A percentile compares a stretch with the other conserved stretches of the same genome.
Conservation (phyloP, 768 basidiomycete genomes). For the Termitomyces sp. region DNA sequence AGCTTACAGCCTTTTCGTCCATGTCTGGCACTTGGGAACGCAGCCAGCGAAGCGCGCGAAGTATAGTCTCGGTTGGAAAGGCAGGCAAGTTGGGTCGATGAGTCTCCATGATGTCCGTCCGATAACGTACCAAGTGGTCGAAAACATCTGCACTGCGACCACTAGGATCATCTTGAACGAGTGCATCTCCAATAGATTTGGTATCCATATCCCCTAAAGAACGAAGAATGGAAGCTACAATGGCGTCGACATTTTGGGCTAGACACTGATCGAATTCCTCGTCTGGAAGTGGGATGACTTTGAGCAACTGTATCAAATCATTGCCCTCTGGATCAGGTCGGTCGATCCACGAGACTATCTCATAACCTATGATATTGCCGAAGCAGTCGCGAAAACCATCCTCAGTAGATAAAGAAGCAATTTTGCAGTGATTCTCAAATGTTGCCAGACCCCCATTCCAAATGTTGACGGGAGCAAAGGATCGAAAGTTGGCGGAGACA, state of each 20-base stretch:
- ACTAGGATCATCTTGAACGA: slow-evolving; percentile 35
- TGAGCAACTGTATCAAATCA: slow-evolving; percentile 34
- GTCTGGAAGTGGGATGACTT: slow-evolving; percentile 27
- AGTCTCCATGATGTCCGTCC: slow-evolving; percentile 41
- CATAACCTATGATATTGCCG: slow-evolving; percentile 65
- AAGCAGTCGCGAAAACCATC: slow-evolving; percentile 65
- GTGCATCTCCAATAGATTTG: slow-evolving; percentile 45
- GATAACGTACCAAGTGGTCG: slow-evolving; percentile 47
- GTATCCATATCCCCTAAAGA: slow-evolving; percentile 57
- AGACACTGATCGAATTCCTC: slow-evolving; percentile 36
- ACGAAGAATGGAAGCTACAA: slow-evolving; percentile 57
- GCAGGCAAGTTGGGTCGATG: slow-evolving; percentile 69
- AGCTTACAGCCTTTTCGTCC: slow-evolving; percentile 57
- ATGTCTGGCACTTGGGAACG: slow-evolving; percentile 35
- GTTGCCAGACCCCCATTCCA: slow-evolving; percentile 38
- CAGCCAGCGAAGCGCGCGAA: slow-evolving; percentile 64
- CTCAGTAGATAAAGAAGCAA: slow-evolving; percentile 41
- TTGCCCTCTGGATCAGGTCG: slow-evolving; percentile 18
- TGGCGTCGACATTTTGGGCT: slow-evolving; percentile 46
- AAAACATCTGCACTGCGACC: slow-evolving; percentile 45
- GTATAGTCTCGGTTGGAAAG: slow-evolving; percentile 44
- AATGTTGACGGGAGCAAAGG: slow-evolving; percentile 67
- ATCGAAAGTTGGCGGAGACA: slow-evolving; percentile 61
- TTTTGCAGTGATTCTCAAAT: slow-evolving; percentile 63
- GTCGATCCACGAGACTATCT: slow-evolving; percentile 48